Evolutionary conservation across 2,329 filamentous ascomycete genomes (phyloP), one percentile per base, ranked within the genome.

Genomic region (Capronia coronata): DNA sequence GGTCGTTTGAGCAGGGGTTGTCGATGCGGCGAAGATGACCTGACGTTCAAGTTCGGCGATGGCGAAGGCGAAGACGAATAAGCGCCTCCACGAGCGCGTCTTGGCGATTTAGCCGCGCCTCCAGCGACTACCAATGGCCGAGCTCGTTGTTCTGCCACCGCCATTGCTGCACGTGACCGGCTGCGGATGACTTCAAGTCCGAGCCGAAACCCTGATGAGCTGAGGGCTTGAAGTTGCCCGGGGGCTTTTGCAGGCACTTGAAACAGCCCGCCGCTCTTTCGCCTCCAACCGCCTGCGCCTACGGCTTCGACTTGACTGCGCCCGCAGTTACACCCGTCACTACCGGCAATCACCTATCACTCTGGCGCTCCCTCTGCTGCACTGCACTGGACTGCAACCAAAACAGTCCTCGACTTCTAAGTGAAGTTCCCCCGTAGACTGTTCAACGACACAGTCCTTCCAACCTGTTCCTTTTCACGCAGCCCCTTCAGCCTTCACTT

Each of bases 1-100:
- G 46, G 40, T 16, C 23, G 22, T 40, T 39, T 21, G 48, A 42
- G 43, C 47, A 47, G 45, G 47, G 47, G 38, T 47, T 34, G 43
- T n/a, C 23, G 35, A 37, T 18, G 7, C 14, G 34, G 34, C 18
- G 34, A 37, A 18, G 14, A 8, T 18, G 34, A 37, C 11, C 34
- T 37, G 34, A 37, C 18, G 34, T 18, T 16, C 19, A 37, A 7
- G 34, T 18, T 16, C 19, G 34, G 14, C 14, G 34, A 37, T 9
- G 34, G 34, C 34, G 14, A 19, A 3, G 34, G 14, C 34, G 34
- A 34, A 6, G 30, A 34, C n/a, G 30, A 16, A 13, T n/a, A 37
- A 27, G 19, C 23, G 38, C 38, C 21, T 3, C 38, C 38, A 19
- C 8, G 18, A 37, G 14, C 34, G 34, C 16, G 14, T 18, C 34